phyloP scores from a whole-genome alignment of 352 stramenopile genomes.

The Phytophthora idaei region DNA sequence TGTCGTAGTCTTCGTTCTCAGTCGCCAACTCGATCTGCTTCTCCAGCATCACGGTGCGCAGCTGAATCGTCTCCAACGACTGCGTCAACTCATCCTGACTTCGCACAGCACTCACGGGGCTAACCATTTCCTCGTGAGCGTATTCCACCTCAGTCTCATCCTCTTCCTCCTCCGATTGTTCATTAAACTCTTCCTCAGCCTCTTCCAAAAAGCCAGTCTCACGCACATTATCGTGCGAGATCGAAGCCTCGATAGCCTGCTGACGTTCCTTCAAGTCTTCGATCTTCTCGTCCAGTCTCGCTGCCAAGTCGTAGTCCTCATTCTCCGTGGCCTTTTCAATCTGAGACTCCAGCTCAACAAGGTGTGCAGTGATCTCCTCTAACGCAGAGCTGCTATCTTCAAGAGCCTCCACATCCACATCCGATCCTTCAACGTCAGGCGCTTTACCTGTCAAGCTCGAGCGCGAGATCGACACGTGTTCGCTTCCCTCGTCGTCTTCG shows the following conservation, averaged over 20 bases:
- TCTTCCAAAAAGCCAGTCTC: conserved; percentile 16
- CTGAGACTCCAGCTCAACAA: conserved; percentile 63
- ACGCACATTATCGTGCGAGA: conserved; percentile 27
- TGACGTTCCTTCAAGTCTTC: conserved; percentile 62
- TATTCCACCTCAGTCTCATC: conserved; percentile 32
- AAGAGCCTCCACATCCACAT: conserved; percentile 32
- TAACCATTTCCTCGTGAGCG: conserved; percentile 41
- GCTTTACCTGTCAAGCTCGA: conserved; percentile 31
- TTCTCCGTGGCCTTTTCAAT: conserved; percentile 83
- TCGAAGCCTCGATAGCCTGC: conserved; percentile 43
- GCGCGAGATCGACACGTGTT: conserved; percentile 13
- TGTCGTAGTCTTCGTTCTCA: conserved; percentile 75
- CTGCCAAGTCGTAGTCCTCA: conserved; percentile 83
- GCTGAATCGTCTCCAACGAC: conserved; percentile 49
- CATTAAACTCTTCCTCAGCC: conserved; percentile 23
- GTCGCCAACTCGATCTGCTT: conserved; percentile 72
- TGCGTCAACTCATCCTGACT: conserved; percentile 43
- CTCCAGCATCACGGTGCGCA: conserved; percentile 61
- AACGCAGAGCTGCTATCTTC: conserved; percentile 42
- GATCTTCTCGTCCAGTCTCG: conserved; percentile 77
- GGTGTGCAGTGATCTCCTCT: conserved; percentile 64
- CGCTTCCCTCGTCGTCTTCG: conserved; percentile 40
- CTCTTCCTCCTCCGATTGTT: conserved; percentile 32
- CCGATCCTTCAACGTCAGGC: conserved; percentile 28
- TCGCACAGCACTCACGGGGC: conserved; percentile 37